Conservation (phyloP, 2,329 filamentous ascomycete species). For the Aspergillus sp. region DNA sequence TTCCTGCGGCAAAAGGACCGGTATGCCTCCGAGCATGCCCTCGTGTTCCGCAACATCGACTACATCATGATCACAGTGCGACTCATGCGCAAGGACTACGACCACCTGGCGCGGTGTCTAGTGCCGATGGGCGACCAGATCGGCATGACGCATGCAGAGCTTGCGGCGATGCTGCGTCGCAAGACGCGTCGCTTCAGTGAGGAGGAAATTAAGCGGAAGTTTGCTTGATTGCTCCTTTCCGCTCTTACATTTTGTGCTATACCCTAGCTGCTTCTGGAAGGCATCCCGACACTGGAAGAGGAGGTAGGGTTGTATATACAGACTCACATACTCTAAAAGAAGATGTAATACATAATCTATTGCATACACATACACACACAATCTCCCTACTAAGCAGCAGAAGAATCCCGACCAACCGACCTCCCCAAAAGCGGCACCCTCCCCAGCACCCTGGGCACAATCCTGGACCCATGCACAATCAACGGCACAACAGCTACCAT, state of each 20-base stretch:
- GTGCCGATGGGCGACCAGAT: conserved; percentile 75
- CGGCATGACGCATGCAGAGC: conserved; percentile 63
- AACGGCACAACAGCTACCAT: conserved; percentile 40
- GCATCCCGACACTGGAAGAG: too few relatives aligned
- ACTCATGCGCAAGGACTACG: conserved; percentile 70
- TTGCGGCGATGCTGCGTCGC: conserved; percentile 61
- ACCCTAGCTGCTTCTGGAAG: not conserved
- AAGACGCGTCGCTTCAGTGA: conserved; percentile 63
- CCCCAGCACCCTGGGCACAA: conserved; percentile 24
- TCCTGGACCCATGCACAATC: conserved; percentile 36
- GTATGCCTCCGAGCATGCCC: conserved; percentile 67
- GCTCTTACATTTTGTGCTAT: not conserved
- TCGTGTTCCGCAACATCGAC: conserved; percentile 80
- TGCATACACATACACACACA: not conserved
- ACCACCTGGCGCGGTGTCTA: conserved; percentile 66
- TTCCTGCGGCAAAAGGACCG: conserved; percentile 69
- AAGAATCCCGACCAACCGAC: not conserved
- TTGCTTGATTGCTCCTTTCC: not conserved
- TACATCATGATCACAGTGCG: conserved; percentile 74
- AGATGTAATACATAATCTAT: not conserved
- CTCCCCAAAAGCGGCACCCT: not conserved
- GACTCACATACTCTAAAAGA: too few relatives aligned
- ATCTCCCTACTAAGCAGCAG: too few relatives aligned
- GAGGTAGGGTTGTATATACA: too few relatives aligned
- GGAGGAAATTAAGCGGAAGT: conserved; percentile 18